A percentile compares a stretch with the other conserved stretches of the same genome.
These are phyloP conservation scores for Sclerotinia glacialis DNA, from an alignment of 2,329 filamentous ascomycete species.

Conservation along the genomic window DNA sequence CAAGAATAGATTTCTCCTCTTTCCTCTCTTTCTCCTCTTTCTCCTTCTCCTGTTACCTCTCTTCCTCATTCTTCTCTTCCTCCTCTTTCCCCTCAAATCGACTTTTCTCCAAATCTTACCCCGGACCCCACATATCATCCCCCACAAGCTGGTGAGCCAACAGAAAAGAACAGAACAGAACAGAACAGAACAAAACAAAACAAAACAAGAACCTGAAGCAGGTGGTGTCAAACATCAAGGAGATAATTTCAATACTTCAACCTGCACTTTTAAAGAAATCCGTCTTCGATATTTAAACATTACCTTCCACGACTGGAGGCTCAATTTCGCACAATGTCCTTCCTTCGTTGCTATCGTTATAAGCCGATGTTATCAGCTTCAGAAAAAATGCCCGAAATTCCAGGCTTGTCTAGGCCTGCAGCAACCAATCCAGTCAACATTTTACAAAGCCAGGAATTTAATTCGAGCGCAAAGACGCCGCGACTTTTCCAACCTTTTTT, in stretches of 20 bases:
- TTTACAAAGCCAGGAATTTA: not conserved
- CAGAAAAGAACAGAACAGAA: not conserved
- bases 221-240: not conserved
- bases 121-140: not conserved
- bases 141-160: conserved; percentile 12
- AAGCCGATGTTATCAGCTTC: not conserved
- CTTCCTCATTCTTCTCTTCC: not conserved
- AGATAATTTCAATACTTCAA: not conserved
- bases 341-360: not conserved
- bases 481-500: too few relatives aligned
- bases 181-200: not conserved
- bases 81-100: not conserved
- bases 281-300: not conserved
- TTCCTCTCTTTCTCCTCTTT: not conserved
- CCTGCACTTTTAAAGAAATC: not conserved
- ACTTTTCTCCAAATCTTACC: not conserved
- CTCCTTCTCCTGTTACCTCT: not conserved
- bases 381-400: too few relatives aligned
- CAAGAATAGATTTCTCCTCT: too few relatives aligned
- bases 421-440: not conserved
- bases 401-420: too few relatives aligned
- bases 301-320: not conserved
- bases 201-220: not conserved
- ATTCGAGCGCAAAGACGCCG: not conserved
- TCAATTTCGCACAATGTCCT: too few relatives aligned